Evolutionary conservation across 2,329 filamentous ascomycete genomes (phyloP), one percentile per base, ranked within the genome.

Genomic region (Claviceps cyperi): DNA sequence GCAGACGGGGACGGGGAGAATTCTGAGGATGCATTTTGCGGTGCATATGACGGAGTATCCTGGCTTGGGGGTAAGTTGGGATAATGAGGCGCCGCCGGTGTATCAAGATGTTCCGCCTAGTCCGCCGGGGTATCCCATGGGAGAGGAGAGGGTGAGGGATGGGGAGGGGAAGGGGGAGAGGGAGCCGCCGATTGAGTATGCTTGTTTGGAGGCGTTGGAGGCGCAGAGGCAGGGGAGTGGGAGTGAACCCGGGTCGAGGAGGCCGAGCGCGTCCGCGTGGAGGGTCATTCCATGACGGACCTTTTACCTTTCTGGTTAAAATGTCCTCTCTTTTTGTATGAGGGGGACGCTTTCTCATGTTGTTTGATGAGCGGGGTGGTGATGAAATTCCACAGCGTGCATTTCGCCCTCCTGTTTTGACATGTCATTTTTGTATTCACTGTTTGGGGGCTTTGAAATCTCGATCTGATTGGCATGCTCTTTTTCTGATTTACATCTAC

Each of bases 41-140:
- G 75, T 92, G 49, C 73, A 81, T 51, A 76, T 97, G 50, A 96
- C 90, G 4, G 85, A 94, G 68, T 79, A 86, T 52, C 78, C 79
- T 19, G 91, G 91, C 17, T 77, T 95, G 63, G 90, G 91, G 47
- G 90, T 98, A 59, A 87, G 85, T 58, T 98, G 92, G 91, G 91
- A 97, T 58, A 91, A 96, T 67, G 91, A 98, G 71, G 82, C 86
- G 61, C 91, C 91, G 13, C 91, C 91, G 1, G 79, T 94, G 57
- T 98, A 98, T 68, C 84, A 92, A 66, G 88, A 97, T 62, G 89
- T 97, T 41, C 90, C 91, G 1, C 83, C 81, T 2, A 88, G 84
- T 59, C 91, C 91, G 46, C 91, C 91, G 0, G 75, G 73, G 5
- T 90, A 90, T 66, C 70, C 62, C 28, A 32, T 11, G 9, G 28